A percentile compares a stretch with the other conserved stretches of the same genome.
Conservation (phyloP, 2,329 filamentous ascomycete genomes). For the Ilyonectria sp. region DNA sequence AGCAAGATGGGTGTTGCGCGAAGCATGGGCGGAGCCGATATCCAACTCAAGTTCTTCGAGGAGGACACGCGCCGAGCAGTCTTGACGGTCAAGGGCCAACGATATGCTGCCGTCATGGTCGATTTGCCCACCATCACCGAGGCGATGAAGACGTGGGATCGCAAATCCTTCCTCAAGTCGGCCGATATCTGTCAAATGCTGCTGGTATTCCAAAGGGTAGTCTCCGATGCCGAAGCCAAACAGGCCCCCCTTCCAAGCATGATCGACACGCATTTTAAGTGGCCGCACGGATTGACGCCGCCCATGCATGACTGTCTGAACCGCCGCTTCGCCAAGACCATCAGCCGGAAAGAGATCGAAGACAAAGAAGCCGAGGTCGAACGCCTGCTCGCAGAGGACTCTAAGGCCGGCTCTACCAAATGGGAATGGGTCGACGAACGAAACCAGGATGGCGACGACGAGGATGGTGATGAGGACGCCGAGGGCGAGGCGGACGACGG, state of each 20-base stretch:
- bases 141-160: constrained; percentile 94
- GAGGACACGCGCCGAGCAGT: constrained; percentile 81
- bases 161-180: constrained; percentile 89
- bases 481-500: constrained; percentile 64
- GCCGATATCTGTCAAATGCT: constrained; percentile 93
- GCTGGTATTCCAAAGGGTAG: constrained; percentile 79
- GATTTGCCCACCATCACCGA: constrained; percentile 91
- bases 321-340: constrained; percentile 85
- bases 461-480: constrained; percentile 66
- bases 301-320: constrained; percentile 90
- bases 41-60: constrained; percentile 86
- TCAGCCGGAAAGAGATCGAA: constrained; percentile 87
- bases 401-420: constrained; percentile 70
- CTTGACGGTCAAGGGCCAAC: constrained; percentile 77
- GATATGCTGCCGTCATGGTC: constrained; percentile 84
- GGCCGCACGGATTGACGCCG: constrained; percentile 89
- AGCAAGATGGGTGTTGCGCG: constrained; percentile 80
- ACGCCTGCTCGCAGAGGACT: constrained; percentile 79
- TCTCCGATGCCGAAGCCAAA: constrained; percentile 76
- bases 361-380: constrained; percentile 87
- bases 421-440: constrained; percentile 77
- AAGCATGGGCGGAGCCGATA: constrained; percentile 79
- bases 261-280: constrained; percentile 78
- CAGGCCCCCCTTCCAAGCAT: constrained; percentile 79
- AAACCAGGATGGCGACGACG: constrained; percentile 56